These are phyloP conservation scores for Gossypium davidsonii DNA, from an alignment of 441 rosid genomes.

Conservation along the genomic window DNA sequence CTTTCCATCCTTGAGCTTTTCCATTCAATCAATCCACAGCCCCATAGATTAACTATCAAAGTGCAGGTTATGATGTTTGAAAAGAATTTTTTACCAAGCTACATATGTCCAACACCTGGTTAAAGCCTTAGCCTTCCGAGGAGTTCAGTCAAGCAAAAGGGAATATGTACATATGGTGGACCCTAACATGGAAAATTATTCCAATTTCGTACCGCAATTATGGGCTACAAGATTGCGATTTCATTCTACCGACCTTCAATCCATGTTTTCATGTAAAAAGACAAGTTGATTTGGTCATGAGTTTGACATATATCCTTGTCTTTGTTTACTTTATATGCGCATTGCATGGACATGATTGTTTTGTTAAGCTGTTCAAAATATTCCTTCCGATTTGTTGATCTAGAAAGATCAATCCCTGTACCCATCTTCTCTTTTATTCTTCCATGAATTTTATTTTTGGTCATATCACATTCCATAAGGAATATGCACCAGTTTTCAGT, in stretches of 20 bases:
- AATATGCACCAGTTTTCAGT: too few relatives aligned
- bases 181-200: not conserved
- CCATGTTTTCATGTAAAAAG: not conserved
- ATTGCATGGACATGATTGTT: not conserved
- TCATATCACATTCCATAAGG: too few relatives aligned
- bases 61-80: too few relatives aligned
- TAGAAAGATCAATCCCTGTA: too few relatives aligned
- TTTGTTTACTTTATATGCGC: not conserved
- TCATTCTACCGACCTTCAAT: not conserved
- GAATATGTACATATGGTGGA: not conserved
- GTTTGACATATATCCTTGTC: not conserved
- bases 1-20: too few relatives aligned
- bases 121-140: not conserved
- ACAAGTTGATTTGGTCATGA: not conserved
- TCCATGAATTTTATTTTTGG: too few relatives aligned
- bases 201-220: not conserved
- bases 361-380: not conserved
- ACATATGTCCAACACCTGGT: not conserved
- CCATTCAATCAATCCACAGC: too few relatives aligned
- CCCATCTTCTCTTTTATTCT: too few relatives aligned
- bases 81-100: not conserved
- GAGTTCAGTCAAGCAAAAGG: not conserved
- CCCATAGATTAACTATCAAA: too few relatives aligned
- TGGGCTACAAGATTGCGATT: slow-evolving; percentile 15
- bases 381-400: not conserved